phyloP scores from a whole-genome alignment of 1,284 basidiomycete genomes.

The Trametes versicolor region DNA sequence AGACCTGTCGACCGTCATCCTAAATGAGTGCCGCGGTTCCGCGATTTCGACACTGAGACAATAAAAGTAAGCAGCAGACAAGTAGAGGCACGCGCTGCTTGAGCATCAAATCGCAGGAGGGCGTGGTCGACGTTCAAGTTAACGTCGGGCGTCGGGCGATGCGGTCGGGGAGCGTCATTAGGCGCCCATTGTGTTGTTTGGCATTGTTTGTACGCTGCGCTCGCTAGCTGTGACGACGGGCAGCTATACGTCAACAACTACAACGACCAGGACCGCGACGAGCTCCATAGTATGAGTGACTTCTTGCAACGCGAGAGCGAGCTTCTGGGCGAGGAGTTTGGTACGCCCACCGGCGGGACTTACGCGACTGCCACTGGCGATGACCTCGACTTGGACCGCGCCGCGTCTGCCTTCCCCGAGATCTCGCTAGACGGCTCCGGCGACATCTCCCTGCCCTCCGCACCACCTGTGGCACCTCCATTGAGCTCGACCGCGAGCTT shows the following conservation, averaged over 20 bases:
- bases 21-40: no score
- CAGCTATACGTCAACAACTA: not conserved
- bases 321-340: constrained; percentile 48
- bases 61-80: no score
- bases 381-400: constrained; percentile 81
- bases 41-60: no score
- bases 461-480: constrained; percentile 44
- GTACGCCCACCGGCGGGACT: constrained; percentile 42
- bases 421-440: constrained; percentile 75
- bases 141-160: not conserved
- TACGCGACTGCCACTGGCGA: constrained; percentile 45
- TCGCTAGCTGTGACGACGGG: not conserved
- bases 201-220: constrained; percentile 9
- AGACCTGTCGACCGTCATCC: no score
- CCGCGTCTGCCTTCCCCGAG: constrained; percentile 87
- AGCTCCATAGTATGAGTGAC: constrained; percentile 42
- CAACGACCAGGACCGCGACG: constrained; percentile 17
- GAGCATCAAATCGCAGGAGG: no score
- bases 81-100: no score
- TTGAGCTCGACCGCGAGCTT: constrained; percentile 52
- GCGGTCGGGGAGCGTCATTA: not conserved
- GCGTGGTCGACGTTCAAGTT: no score
- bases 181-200: constrained; percentile 10
- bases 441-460: constrained; percentile 59
- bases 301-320: constrained; percentile 49